A percentile compares a stretch with the other conserved stretches of the same genome.
These are phyloP conservation scores for Phoma sp. DNA, from an alignment of 2,329 filamentous ascomycete species.

Conservation along the genomic window DNA sequence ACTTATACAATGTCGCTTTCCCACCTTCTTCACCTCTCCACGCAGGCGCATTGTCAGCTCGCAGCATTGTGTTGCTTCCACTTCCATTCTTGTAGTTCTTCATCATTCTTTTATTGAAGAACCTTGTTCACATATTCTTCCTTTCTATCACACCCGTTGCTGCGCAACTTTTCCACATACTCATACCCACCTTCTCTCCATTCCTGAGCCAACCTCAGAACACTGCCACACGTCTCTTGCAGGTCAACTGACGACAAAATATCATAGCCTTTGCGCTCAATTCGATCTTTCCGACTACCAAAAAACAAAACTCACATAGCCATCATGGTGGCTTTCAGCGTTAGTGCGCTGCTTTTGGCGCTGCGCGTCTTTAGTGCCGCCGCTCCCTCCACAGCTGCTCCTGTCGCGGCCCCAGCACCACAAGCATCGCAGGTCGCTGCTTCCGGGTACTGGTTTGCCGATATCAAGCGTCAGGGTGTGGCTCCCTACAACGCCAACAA, in stretches of 20 bases:
- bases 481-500: conserved; percentile 66
- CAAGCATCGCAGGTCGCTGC: conserved; percentile 29
- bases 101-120: conserved; percentile 42
- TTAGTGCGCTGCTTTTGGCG: conserved; percentile 46
- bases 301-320: conserved; percentile 28
- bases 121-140: conserved; percentile 22
- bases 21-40: conserved; percentile 32
- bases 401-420: conserved; percentile 27
- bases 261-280: conserved; percentile 30
- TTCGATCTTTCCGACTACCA: conserved; percentile 18
- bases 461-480: conserved; percentile 71
- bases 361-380: conserved; percentile 46
- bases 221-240: conserved; percentile 32
- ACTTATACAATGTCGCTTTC: conserved; percentile 41
- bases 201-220: conserved; percentile 15
- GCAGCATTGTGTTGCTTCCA: conserved; percentile 32
- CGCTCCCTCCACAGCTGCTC: conserved; percentile 36
- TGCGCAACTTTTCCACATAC: conserved; percentile 22
- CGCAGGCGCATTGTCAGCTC: conserved; percentile 42
- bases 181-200: conserved; percentile 16
- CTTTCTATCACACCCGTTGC: conserved; percentile 25
- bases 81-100: conserved; percentile 38
- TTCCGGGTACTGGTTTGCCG: conserved; percentile 71
- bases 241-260: conserved; percentile 36
- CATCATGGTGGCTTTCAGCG: conserved; percentile 49